phyloP scores from a whole-genome alignment of 2,329 filamentous ascomycete genomes.

The Clonostachys rosea region DNA sequence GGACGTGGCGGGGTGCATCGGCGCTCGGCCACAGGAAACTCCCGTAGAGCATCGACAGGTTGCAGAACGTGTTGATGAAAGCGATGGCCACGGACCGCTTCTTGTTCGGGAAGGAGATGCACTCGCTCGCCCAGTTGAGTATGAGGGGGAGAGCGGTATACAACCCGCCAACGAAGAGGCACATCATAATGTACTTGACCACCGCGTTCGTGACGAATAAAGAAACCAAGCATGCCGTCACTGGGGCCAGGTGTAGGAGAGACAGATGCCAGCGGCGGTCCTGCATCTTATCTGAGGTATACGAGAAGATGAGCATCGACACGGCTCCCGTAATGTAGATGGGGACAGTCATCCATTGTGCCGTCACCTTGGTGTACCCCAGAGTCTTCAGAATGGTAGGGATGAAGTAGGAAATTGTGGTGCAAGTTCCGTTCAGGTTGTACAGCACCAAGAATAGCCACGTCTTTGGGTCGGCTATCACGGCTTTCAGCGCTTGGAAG shows the following conservation, averaged over 20 bases:
- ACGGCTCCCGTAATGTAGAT: conserved; percentile 12
- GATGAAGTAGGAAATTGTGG: conserved; percentile 36
- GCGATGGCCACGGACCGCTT: conserved; percentile 9
- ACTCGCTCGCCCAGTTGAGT: conserved; percentile 8
- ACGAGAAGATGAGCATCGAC: conserved; percentile 11
- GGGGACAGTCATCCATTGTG: conserved; percentile 17
- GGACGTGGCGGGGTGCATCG: conserved; percentile 4
- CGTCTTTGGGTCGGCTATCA: conserved; percentile 35
- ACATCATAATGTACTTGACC: conserved; percentile 8
- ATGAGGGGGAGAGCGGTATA: conserved; percentile 8
- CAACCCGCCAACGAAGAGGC: conserved; percentile 4
- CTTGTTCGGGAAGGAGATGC: conserved; percentile 5
- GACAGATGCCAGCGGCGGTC: conserved; percentile 16
- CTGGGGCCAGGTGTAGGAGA: conserved; percentile 7
- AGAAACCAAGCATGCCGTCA: conserved; percentile 15
- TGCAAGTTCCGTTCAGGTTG: conserved; percentile 34
- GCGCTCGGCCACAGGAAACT: conserved; percentile 8
- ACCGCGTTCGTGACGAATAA: conserved; percentile 2
- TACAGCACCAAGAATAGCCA: conserved; percentile 40
- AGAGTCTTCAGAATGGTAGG: conserved; percentile 14
- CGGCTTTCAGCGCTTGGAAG: conserved; percentile 7
- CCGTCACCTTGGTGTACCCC: conserved; percentile 14
- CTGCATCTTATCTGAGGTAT: conserved; percentile 12
- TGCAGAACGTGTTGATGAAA: conserved; percentile 8
- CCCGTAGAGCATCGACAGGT: conserved; percentile 8